Conservation (phyloP, 1,284 basidiomycete genomes). For the Nidula niveotomentosa region DNA sequence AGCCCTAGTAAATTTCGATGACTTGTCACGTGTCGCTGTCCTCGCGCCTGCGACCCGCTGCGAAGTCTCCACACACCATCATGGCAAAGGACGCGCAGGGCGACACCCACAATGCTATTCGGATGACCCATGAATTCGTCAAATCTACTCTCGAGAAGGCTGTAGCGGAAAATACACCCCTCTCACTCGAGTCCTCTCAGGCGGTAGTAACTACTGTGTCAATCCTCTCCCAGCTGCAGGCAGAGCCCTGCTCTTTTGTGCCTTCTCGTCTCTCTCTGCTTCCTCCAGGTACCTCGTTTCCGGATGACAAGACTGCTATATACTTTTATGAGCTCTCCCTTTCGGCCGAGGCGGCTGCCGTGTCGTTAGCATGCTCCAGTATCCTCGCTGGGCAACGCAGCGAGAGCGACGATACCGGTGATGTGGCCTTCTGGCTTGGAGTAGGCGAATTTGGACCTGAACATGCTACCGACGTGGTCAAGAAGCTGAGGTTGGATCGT, state of each 20-base stretch:
- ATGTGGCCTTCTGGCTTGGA: conserved; percentile 52
- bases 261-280: conserved; percentile 14
- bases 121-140: too few species aligned
- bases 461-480: conserved; percentile 25
- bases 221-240: conserved; percentile 10
- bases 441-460: conserved; percentile 29
- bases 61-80: too few species aligned
- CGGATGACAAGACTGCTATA: conserved; percentile 7
- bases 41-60: too few species aligned
- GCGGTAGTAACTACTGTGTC: conserved; percentile 14
- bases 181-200: neutral
- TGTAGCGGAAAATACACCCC: neutral
- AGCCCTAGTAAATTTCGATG: too few species aligned
- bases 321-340: conserved; percentile 30
- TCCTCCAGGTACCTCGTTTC: conserved; percentile 5
- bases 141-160: neutral
- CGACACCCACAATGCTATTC: too few species aligned
- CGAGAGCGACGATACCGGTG: conserved; percentile 56
- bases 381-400: conserved; percentile 50
- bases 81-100: too few species aligned
- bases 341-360: conserved; percentile 36
- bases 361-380: conserved; percentile 42
- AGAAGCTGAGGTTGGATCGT: conserved; percentile 22
- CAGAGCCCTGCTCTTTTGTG: conserved; percentile 9
- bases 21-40: too few species aligned